Percentiles rank a stretch among this genome's conserved stretches.
Evolutionary conservation across 108 stramenopile species (phyloP).

Genomic region (Schizochytrium sp.): DNA sequence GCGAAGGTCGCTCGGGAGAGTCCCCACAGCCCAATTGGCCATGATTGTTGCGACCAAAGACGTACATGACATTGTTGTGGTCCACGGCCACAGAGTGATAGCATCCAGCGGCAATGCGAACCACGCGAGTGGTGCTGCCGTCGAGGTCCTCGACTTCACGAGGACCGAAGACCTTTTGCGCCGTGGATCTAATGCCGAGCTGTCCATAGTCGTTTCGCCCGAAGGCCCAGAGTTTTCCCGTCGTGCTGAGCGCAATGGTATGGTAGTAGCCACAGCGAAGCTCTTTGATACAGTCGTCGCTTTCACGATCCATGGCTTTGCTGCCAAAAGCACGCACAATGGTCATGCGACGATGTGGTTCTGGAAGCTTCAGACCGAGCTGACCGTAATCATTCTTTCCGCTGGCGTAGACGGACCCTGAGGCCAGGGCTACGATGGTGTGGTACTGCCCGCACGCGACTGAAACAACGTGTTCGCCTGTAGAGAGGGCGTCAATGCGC

Average conservation of each 20-base stretch:
- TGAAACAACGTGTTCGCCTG: background rate
- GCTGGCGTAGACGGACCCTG: slow-evolving; percentile 37
- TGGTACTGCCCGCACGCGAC: slow-evolving; percentile 55
- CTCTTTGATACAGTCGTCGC: slow-evolving; percentile 10
- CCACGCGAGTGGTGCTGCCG: slow-evolving; percentile 6
- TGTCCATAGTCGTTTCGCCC: slow-evolving; percentile 86
- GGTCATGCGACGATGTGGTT: slow-evolving; percentile 17
- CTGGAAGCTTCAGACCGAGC: slow-evolving; percentile 36
- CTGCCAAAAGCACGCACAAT: background rate
- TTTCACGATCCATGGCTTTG: background rate
- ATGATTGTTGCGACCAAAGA: slow-evolving; percentile 52
- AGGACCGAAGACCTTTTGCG: background rate
- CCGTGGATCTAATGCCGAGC: slow-evolving; percentile 65
- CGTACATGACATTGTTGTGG: slow-evolving; percentile 45
- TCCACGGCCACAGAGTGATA: slow-evolving; percentile 42
- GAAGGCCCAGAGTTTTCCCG: slow-evolving; percentile 76
- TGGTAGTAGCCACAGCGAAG: slow-evolving; percentile 73
- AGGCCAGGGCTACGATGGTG: slow-evolving; percentile 31
- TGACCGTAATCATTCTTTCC: slow-evolving; percentile 59
- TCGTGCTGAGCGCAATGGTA: slow-evolving; percentile 71
- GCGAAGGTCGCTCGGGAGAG: slow-evolving; percentile 40
- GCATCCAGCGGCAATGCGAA: slow-evolving; percentile 36
- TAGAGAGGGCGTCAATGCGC: background rate
- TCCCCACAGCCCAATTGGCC: slow-evolving; percentile 54
- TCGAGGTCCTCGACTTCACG: slow-evolving; percentile 22